These are phyloP conservation scores for Colletotrichum lupini DNA, from an alignment of 2,329 filamentous ascomycete genomes.

Conservation along the genomic window DNA sequence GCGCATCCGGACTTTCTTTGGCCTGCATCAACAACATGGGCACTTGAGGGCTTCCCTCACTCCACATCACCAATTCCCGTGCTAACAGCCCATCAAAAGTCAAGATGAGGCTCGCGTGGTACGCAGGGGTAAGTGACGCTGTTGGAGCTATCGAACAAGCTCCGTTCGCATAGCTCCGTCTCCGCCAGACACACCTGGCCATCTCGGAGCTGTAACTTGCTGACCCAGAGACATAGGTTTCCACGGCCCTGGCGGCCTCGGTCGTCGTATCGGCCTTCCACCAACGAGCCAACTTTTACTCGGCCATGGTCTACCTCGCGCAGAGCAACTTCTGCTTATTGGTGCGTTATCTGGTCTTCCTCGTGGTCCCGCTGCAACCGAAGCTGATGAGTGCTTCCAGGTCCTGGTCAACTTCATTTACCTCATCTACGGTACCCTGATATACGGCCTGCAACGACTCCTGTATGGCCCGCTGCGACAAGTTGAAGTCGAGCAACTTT, in stretches of 20 bases:
- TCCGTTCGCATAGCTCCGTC: constrained; percentile 8
- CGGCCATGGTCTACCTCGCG: constrained; percentile 94
- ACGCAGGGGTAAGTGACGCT: constrained; percentile 64
- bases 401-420: constrained; percentile 93
- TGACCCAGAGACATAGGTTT: constrained; percentile 65
- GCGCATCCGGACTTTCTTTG: constrained; percentile 22
- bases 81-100: constrained; percentile 41
- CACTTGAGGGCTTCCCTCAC: constrained; percentile 43
- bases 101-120: constrained; percentile 70
- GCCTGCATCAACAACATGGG: constrained; percentile 46
- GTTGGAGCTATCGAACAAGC: constrained; percentile 5
- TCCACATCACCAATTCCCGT: constrained; percentile 32
- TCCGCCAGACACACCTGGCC: background rate
- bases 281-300: constrained; percentile 97
- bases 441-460: constrained; percentile 88
- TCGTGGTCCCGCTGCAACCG: background rate
- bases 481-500: constrained; percentile 96
- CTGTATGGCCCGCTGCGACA: constrained; percentile 91
- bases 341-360: constrained; percentile 60
- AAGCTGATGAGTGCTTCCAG: constrained; percentile 53
- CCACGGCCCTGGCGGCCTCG: constrained; percentile 83
- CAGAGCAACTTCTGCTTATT: constrained; percentile 97
- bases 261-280: constrained; percentile 93
- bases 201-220: constrained; percentile 23
- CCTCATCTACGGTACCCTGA: constrained; percentile 80